These are phyloP conservation scores for Calonectria pseudoreteaudii DNA, from an alignment of 2,329 filamentous ascomycete genomes.

Conservation along the genomic window DNA sequence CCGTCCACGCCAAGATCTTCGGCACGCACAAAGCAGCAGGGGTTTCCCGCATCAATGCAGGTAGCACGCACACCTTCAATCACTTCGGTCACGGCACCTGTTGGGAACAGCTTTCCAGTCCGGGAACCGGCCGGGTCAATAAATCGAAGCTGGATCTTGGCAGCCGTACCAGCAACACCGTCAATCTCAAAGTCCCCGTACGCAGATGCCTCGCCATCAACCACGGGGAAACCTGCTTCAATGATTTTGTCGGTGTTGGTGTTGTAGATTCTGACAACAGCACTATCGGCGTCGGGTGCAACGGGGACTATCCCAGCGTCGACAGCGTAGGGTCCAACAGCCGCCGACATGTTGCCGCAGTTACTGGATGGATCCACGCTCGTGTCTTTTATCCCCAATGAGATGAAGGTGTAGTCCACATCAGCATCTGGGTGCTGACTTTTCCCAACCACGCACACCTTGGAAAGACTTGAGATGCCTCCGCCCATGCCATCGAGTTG, in stretches of 20 bases:
- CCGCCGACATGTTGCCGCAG: conserved; percentile 76
- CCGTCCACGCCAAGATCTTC: conserved; percentile 62
- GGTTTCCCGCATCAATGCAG: conserved; percentile 70
- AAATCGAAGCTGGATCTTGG: conserved; percentile 69
- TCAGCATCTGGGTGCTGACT: conserved; percentile 46
- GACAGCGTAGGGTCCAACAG: conserved; percentile 73
- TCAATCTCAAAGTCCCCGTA: conserved; percentile 69
- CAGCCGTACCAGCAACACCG: conserved; percentile 68
- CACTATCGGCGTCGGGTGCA: conserved; percentile 34
- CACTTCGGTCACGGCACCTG: conserved; percentile 61
- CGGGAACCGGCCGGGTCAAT: conserved; percentile 69
- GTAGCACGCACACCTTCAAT: conserved; percentile 62
- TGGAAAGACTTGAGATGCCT: conserved; percentile 74
- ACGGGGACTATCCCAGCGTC: conserved; percentile 63
- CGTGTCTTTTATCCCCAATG: conserved; percentile 69
- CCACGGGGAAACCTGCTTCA: conserved; percentile 63
- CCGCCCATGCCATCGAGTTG: conserved; percentile 78
- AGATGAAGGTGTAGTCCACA: conserved; percentile 68
- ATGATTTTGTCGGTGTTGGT: conserved; percentile 75
- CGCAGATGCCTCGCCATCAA: conserved; percentile 45
- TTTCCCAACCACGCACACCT: conserved; percentile 72
- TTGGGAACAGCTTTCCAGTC: conserved; percentile 60
- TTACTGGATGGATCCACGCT: conserved; percentile 73
- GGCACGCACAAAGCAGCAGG: conserved; percentile 68
- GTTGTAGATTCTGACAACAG: conserved; percentile 70